These are phyloP conservation scores for Nigrograna mackinnonii DNA, from an alignment of 2,329 filamentous ascomycete genomes.

Conservation along the genomic window DNA sequence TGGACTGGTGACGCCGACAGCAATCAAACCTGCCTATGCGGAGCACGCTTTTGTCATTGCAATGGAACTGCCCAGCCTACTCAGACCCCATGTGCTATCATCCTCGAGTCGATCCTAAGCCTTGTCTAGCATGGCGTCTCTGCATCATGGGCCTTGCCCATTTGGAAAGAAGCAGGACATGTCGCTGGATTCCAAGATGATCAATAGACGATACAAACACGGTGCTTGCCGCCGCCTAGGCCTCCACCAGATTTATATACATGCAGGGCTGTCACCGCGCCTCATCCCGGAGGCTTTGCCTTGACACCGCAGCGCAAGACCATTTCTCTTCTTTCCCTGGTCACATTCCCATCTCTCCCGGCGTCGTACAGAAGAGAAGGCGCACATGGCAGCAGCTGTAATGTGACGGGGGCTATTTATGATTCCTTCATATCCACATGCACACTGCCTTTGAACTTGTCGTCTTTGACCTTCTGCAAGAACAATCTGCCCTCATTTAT, in stretches of 20 bases:
- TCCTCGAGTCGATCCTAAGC: no score
- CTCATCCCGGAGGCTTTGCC: neutral
- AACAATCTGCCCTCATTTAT: no score
- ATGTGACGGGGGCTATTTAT: no score
- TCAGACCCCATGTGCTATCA: no score
- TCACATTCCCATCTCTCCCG: no score
- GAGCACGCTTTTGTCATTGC: constrained; percentile 5
- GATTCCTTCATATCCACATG: no score
- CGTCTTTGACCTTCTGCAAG: no score
- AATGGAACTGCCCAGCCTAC: neutral
- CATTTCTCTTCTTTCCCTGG: no score
- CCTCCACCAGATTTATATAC: constrained; percentile 6
- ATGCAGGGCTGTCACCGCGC: constrained; percentile 3
- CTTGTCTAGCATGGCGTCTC: constrained; percentile 5
- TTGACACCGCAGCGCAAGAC: no score
- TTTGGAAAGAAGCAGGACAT: constrained; percentile 14
- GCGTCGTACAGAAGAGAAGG: no score
- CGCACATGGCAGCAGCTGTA: no score
- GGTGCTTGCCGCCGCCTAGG: neutral
- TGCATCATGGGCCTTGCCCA: constrained; percentile 13
- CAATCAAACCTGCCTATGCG: constrained; percentile 14
- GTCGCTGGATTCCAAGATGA: constrained; percentile 12
- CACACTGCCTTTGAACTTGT: no score
- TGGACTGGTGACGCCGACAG: neutral
- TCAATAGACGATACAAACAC: constrained; percentile 17